These are phyloP conservation scores for Schwanniomyces polymorphus DNA, from an alignment of 805 yeast genomes.

Conservation along the genomic window DNA sequence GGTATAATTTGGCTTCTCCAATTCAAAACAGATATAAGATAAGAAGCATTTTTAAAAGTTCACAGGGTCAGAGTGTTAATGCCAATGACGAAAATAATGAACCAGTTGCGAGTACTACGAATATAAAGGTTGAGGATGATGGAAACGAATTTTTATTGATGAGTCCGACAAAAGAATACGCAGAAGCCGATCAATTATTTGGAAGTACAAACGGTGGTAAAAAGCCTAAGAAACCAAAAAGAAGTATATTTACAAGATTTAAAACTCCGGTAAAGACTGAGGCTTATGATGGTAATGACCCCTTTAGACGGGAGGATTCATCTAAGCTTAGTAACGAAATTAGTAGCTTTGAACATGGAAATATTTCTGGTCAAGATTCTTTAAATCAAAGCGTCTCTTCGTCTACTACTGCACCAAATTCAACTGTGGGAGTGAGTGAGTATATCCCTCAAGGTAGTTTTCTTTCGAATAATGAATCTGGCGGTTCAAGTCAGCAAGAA, in stretches of 20 bases:
- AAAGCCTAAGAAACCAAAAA: constrained; percentile 30
- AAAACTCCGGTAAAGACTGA: constrained; percentile 21
- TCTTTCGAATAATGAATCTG: constrained; percentile 3
- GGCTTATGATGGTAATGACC: constrained; percentile 5
- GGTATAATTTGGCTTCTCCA: constrained; percentile 9
- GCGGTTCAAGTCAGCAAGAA: constrained; percentile 15
- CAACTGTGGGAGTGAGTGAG: constrained; percentile 10
- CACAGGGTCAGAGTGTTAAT: constrained; percentile 1
- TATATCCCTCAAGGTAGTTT: constrained; percentile 15
- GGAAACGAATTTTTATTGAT: constrained; percentile 15
- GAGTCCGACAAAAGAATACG: constrained; percentile 21
- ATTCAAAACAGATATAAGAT: constrained; percentile 32
- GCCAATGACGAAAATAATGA: constrained; percentile 2
- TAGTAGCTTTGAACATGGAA: constrained; percentile 3
- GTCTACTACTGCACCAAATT: not conserved
- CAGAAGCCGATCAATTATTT: constrained; percentile 11
- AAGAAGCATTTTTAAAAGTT: constrained; percentile 29
- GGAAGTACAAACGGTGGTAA: constrained; percentile 15
- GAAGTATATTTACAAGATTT: constrained; percentile 40
- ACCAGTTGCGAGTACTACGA: not conserved
- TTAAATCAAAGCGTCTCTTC: constrained; percentile 1
- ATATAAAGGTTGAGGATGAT: not conserved
- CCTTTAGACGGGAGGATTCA: constrained; percentile 2
- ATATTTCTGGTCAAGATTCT: constrained; percentile 2
- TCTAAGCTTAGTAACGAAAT: not conserved